A percentile compares a stretch with the other conserved stretches of the same genome.
These are phyloP conservation scores for Neoboletus magnificus DNA, from an alignment of 768 basidiomycete species.

Conservation along the genomic window DNA sequence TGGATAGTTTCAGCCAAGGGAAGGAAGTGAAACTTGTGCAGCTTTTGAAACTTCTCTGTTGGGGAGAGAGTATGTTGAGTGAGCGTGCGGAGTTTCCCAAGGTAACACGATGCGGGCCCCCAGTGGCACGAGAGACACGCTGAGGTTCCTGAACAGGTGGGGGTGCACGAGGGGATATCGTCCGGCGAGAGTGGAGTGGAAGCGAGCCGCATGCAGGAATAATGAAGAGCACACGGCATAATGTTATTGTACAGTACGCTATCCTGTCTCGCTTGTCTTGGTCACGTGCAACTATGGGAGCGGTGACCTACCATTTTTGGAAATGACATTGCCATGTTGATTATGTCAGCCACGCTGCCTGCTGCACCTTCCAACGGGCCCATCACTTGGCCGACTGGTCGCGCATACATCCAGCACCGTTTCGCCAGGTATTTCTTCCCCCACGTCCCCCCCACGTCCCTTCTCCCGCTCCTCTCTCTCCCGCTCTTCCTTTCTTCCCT, in stretches of 20 bases:
- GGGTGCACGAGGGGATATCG: slow-evolving; percentile 26
- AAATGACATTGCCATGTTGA: slow-evolving; percentile 22
- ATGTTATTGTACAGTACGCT: neutral
- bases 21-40: slow-evolving; percentile 88
- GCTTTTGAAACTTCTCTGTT: slow-evolving; percentile 77
- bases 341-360: slow-evolving; percentile 31
- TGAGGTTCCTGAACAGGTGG: slow-evolving; percentile 28
- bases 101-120: slow-evolving; percentile 38
- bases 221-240: slow-evolving; percentile 7
- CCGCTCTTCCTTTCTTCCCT: neutral
- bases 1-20: slow-evolving; percentile 89
- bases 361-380: slow-evolving; percentile 24
- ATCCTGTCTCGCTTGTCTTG: neutral
- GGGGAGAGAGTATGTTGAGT: slow-evolving; percentile 80
- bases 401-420: slow-evolving; percentile 28
- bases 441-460: neutral
- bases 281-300: slow-evolving; percentile 14
- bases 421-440: slow-evolving; percentile 14
- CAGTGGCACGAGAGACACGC: slow-evolving; percentile 23
- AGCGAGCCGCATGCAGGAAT: slow-evolving; percentile 24
- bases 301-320: neutral
- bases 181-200: slow-evolving; percentile 13
- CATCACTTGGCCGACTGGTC: slow-evolving; percentile 27
- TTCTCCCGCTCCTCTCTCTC: neutral
- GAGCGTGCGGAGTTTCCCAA: slow-evolving; percentile 80